Conservation (phyloP, 2,329 filamentous ascomycete species). For the Talaromyces sp. region DNA sequence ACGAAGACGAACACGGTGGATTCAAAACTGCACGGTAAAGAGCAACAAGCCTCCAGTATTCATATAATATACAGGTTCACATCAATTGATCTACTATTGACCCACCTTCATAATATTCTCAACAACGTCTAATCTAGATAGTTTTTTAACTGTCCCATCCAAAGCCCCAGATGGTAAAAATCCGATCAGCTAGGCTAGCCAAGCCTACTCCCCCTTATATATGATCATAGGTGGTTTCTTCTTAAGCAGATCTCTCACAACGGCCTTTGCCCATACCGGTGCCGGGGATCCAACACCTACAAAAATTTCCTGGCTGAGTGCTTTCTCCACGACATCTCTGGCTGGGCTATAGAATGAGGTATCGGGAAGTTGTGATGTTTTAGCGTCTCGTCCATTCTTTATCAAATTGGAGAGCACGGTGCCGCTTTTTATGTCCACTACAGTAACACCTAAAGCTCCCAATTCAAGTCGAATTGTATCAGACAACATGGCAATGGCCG, state of each 20-base stretch:
- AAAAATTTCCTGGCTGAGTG: background rate
- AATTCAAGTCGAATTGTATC: slow-evolving; percentile 4
- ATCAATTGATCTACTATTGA: too few species aligned
- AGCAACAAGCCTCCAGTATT: too few species aligned
- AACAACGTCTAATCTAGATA: background rate
- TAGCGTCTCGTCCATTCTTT: slow-evolving; percentile 1
- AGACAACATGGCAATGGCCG: background rate
- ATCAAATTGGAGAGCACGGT: slow-evolving; percentile 1
- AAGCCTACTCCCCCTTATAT: background rate
- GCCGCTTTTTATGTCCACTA: slow-evolving; percentile 1
- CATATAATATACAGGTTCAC: too few species aligned
- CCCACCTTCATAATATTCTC: background rate
- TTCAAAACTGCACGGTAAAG: too few species aligned
- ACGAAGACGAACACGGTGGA: too few species aligned
- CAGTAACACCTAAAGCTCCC: slow-evolving; percentile 4
- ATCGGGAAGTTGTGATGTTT: background rate
- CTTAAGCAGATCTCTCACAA: slow-evolving; percentile 1
- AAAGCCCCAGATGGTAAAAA: slow-evolving; percentile 1
- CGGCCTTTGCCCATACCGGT: background rate
- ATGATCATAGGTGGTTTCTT: background rate
- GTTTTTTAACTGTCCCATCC: background rate
- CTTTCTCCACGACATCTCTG: background rate
- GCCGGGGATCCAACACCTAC: background rate
- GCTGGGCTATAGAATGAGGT: slow-evolving; percentile 4
- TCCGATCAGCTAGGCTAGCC: background rate